phyloP scores from a whole-genome alignment of 768 basidiomycete species.

The Boletus insuetus region DNA sequence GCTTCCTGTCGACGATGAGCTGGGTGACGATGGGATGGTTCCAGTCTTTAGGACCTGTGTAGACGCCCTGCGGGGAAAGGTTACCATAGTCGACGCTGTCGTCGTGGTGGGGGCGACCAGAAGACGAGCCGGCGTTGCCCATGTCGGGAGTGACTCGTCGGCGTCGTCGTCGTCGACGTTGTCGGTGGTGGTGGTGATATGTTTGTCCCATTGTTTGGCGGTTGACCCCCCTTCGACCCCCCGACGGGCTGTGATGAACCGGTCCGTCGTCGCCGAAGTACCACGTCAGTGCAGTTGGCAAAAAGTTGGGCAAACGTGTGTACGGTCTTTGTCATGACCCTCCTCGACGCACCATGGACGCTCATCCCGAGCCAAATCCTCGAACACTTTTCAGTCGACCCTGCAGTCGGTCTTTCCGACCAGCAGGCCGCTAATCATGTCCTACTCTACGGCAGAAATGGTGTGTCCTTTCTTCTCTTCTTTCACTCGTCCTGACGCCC shows the following conservation, averaged over 20 bases:
- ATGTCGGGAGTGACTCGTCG: constrained; percentile 37
- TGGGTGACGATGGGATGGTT: constrained; percentile 83
- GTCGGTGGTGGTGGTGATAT: constrained; percentile 1
- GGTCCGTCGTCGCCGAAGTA: no score
- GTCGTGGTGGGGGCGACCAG: constrained; percentile 71
- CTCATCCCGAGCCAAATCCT: constrained; percentile 64
- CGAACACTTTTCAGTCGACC: constrained; percentile 68
- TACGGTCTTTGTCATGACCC: constrained; percentile 11
- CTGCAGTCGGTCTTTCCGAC: constrained; percentile 57
- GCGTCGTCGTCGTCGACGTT: constrained; percentile 5
- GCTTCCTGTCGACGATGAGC: constrained; percentile 81
- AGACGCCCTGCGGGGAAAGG: constrained; percentile 81
- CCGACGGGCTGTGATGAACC: constrained; percentile 2
- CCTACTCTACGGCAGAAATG: constrained; percentile 83
- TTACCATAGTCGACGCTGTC: constrained; percentile 82
- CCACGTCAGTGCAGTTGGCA: constrained; percentile 9
- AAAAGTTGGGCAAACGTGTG: not conserved
- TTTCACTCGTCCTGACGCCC: not conserved
- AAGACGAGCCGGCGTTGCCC: constrained; percentile 82
- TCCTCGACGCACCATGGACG: constrained; percentile 81
- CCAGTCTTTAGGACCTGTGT: constrained; percentile 85
- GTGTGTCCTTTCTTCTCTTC: constrained; percentile 37
- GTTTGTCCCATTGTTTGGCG: constrained; percentile 25
- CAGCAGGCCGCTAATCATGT: constrained; percentile 72
- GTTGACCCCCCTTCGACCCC: constrained; percentile 19